Evolutionary conservation across 2,329 filamentous ascomycete genomes (phyloP), one percentile per base, ranked within the genome.

Genomic region (Apiospora koreana): DNA sequence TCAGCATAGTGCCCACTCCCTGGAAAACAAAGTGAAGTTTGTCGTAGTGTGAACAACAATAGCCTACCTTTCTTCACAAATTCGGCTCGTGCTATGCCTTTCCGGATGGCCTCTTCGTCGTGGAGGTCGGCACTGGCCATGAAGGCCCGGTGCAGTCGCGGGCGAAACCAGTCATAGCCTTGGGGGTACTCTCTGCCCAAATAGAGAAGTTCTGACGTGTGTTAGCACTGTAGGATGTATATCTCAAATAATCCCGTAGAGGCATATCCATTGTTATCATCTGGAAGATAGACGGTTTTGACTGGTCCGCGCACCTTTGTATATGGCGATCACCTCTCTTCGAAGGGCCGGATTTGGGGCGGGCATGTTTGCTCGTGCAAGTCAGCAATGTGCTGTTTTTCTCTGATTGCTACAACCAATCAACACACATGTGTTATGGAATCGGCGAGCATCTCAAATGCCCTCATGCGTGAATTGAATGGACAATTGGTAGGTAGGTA

Each of bases 11-110:
- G 3, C 18, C 10, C 9, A n/a, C 28, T 12, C 18, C 23, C 21
- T 38, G 28, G 7, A 38, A 38, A n/a, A 31, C 9, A 12, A 12
- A 35, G 18, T 7, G 8, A 46, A 2, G 50, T 18, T 18, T 65
- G 62, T 1, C 6, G 35, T 28, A n/a, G 6, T n/a, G 25, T 45
- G n/a, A 43, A 14, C n/a, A 64, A 10, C 18, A 66, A 7, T 66
- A 16, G 70, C 77, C n/a, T 78, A 94, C 94, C 94, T 86, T 97
- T 98, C 82, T 94, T 97, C 4, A 98, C 94, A 81, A 93, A 98
- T 74, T 97, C 89, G 0, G 94, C 95, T 71, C 92, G 86, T 50
- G 88, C 86, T 69, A 99, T 94, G 0, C 90, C 93, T 71, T 91
- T 86, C 54, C 86, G 87, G 67, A 99, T 98, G 76, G 93, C 87